phyloP scores from a whole-genome alignment of 2,329 filamentous ascomycete species.

The Monascus ruber region DNA sequence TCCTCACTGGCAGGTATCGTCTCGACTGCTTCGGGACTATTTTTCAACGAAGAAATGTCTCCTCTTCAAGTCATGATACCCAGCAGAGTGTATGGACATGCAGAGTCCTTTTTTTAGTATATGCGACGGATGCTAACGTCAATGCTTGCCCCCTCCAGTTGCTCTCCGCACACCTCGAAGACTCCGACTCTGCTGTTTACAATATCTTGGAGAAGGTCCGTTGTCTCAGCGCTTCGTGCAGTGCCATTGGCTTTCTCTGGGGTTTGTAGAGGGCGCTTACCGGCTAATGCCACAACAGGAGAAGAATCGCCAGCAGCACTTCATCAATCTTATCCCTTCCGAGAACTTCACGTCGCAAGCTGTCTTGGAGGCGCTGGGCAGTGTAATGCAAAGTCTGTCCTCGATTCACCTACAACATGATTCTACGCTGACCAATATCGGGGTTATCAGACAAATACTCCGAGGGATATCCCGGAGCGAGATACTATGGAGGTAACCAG shows the following conservation, averaged over 20 bases:
- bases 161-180: slow-evolving; percentile 64
- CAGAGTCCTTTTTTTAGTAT: slow-evolving; percentile 1
- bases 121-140: slow-evolving; percentile 4
- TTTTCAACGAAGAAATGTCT: slow-evolving; percentile 26
- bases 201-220: slow-evolving; percentile 81
- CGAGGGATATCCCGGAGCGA: slow-evolving; percentile 89
- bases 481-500: slow-evolving; percentile 95
- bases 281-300: slow-evolving; percentile 47
- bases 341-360: slow-evolving; percentile 94
- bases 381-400: slow-evolving; percentile 79
- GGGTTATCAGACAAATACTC: slow-evolving; percentile 75
- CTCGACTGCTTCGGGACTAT: slow-evolving; percentile 11
- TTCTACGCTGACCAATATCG: too few species aligned
- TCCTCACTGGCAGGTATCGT: slow-evolving; percentile 11
- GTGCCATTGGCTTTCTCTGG: neutral
- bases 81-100: slow-evolving; percentile 28
- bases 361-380: slow-evolving; percentile 80
- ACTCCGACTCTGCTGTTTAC: slow-evolving; percentile 78
- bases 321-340: slow-evolving; percentile 92
- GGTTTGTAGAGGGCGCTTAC: neutral
- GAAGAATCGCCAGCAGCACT: slow-evolving; percentile 92
- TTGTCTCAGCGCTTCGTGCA: neutral
- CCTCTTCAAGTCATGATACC: slow-evolving; percentile 27
- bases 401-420: slow-evolving; percentile 18
- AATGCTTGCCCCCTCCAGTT: slow-evolving; percentile 42